These are phyloP conservation scores for Blastocystis sp. DNA, from an alignment of 352 stramenopile genomes.

Conservation along the genomic window DNA sequence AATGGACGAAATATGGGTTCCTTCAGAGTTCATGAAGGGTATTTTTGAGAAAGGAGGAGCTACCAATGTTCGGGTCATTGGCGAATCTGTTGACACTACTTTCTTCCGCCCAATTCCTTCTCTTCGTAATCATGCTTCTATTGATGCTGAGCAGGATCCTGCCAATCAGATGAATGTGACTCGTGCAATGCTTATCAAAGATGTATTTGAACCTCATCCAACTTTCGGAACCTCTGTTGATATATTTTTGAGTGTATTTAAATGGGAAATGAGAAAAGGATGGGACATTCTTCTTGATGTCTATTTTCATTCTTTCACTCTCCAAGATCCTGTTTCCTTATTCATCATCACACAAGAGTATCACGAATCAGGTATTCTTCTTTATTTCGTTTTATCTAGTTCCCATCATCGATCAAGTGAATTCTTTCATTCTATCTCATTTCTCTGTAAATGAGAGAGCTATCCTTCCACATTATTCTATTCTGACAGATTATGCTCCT, in stretches of 20 bases:
- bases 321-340: slow-evolving; percentile 72
- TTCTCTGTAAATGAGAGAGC: not conserved
- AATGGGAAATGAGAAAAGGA: slow-evolving; percentile 83
- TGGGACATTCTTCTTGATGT: slow-evolving; percentile 77
- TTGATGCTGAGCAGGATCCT: not conserved
- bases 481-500: slow-evolving; percentile 65
- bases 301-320: slow-evolving; percentile 75
- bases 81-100: slow-evolving; percentile 78
- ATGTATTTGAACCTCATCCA: slow-evolving; percentile 37
- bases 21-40: slow-evolving; percentile 66
- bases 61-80: slow-evolving; percentile 71
- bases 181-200: not conserved
- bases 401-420: slow-evolving; percentile 58
- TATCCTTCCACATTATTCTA: slow-evolving; percentile 40
- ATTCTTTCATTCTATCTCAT: slow-evolving; percentile 20
- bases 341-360: slow-evolving; percentile 80
- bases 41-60: slow-evolving; percentile 36
- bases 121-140: not conserved
- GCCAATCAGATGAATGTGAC: slow-evolving; percentile 10
- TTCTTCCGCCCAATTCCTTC: slow-evolving; percentile 70
- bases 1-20: slow-evolving; percentile 77
- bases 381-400: not conserved
- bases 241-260: slow-evolving; percentile 84
- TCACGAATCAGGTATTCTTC: slow-evolving; percentile 66
- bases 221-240: not conserved